A percentile compares a stretch with the other conserved stretches of the same genome.
These are phyloP conservation scores for Colletotrichum tabaci DNA, from an alignment of 2,329 filamentous ascomycete genomes.

Conservation along the genomic window DNA sequence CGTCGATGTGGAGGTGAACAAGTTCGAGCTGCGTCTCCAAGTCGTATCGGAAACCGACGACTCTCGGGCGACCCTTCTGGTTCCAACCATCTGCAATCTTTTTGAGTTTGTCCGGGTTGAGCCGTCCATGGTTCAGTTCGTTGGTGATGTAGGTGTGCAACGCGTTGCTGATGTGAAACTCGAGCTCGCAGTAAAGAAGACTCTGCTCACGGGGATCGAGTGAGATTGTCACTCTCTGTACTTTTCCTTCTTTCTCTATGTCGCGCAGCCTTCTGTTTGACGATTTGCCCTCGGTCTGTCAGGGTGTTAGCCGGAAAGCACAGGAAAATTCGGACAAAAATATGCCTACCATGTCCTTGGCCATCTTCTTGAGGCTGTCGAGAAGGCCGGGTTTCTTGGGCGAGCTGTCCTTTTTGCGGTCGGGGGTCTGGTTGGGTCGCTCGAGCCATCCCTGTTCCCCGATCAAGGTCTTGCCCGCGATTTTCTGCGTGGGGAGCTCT, in stretches of 20 bases:
- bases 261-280: constrained; percentile 51
- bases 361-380: constrained; percentile 66
- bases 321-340: not conserved
- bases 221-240: constrained; percentile 61
- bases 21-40: constrained; percentile 73
- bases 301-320: constrained; percentile 2
- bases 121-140: constrained; percentile 69
- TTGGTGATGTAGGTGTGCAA: constrained; percentile 67
- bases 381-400: constrained; percentile 60
- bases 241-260: constrained; percentile 45
- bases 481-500: constrained; percentile 56
- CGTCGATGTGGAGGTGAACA: constrained; percentile 62
- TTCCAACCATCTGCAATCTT: constrained; percentile 67
- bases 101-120: constrained; percentile 66
- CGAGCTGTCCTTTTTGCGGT: constrained; percentile 40
- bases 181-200: constrained; percentile 72
- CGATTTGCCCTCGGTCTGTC: constrained; percentile 56
- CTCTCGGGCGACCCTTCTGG: constrained; percentile 66
- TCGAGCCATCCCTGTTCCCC: constrained; percentile 72
- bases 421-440: constrained; percentile 53
- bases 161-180: constrained; percentile 66
- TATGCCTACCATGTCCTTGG: constrained; percentile 66
- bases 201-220: constrained; percentile 70
- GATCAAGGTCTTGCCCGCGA: constrained; percentile 66
- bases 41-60: constrained; percentile 72